These are phyloP conservation scores for Zopfochytrium polystomum DNA, from an alignment of 371 early-diverging fungal genomes.

Conservation along the genomic window DNA sequence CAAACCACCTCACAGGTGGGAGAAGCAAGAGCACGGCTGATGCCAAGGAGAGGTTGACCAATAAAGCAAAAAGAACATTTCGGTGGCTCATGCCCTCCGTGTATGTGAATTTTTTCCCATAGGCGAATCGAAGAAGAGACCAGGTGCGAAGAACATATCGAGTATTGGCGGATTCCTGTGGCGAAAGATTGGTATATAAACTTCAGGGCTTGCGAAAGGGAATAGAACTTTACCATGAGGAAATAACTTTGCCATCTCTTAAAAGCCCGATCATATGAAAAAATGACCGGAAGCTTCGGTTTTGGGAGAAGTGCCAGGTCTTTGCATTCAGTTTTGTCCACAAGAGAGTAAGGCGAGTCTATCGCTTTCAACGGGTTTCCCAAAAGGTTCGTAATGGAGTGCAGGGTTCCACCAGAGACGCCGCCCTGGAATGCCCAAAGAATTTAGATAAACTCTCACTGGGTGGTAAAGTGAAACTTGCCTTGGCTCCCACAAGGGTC, in stretches of 20 bases:
- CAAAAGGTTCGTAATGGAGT: no score
- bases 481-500: no score
- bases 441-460: no score
- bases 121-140: conserved; percentile 31
- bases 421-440: conserved; percentile 50
- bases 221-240: conserved; percentile 7
- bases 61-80: conserved; percentile 18
- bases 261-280: conserved; percentile 15
- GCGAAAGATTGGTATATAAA: background rate
- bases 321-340: no score
- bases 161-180: conserved; percentile 33
- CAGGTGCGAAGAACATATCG: conserved; percentile 39
- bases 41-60: conserved; percentile 8
- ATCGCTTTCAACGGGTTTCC: no score
- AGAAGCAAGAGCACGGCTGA: conserved; percentile 36
- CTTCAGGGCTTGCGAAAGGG: conserved; percentile 13
- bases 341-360: no score
- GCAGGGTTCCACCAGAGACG: conserved; percentile 69
- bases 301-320: no score
- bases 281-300: no score
- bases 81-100: conserved; percentile 52
- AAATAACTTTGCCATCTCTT: conserved; percentile 5
- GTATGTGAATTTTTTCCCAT: conserved; percentile 40
- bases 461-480: no score
- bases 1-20: conserved; percentile 31